Conservation (phyloP, 2,329 filamentous ascomycete genomes). For the Conoideocrella luteorostrata region DNA sequence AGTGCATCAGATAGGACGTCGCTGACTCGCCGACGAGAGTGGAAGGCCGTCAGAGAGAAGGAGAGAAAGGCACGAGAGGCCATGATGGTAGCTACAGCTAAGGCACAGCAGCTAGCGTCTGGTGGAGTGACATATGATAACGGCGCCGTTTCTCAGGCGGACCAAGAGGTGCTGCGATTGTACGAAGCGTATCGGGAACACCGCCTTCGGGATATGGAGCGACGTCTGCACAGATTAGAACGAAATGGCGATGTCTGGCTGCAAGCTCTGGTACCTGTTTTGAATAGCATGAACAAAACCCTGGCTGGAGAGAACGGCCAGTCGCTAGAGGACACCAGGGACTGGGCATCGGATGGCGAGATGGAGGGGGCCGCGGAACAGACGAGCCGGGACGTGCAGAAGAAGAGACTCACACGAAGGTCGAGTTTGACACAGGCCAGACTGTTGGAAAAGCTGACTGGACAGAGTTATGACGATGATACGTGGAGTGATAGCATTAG, state of each 20-base stretch:
- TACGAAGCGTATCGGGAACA: conserved; percentile 36
- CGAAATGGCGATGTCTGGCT: conserved; percentile 40
- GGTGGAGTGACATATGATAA: conserved; percentile 19
- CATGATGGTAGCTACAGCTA: conserved; percentile 14
- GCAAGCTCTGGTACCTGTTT: conserved; percentile 36
- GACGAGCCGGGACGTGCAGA: conserved; percentile 7
- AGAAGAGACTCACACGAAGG: conserved; percentile 16
- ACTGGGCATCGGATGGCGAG: conserved; percentile 28
- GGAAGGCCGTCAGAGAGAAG: conserved; percentile 23
- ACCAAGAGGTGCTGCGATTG: conserved; percentile 29
- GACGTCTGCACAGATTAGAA: conserved; percentile 39
- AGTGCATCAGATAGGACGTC: conserved; percentile 21
- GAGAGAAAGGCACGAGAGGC: conserved; percentile 19
- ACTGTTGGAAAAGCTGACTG: conserved; percentile 22
- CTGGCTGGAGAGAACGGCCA: conserved; percentile 19
- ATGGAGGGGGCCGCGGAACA: conserved; percentile 8
- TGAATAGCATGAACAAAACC: conserved; percentile 36
- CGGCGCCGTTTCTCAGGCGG: conserved; percentile 14
- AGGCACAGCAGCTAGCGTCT: conserved; percentile 15
- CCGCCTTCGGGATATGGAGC: conserved; percentile 41
- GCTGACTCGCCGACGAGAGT: conserved; percentile 27
- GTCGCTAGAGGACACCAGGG: conserved; percentile 14
- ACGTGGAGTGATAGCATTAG: conserved; percentile 19
- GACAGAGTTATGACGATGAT: conserved; percentile 11
- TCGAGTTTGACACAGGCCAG: conserved; percentile 22